Evolutionary conservation across 768 basidiomycete genomes (phyloP).

Genomic region (Saitozyma podzolica): DNA sequence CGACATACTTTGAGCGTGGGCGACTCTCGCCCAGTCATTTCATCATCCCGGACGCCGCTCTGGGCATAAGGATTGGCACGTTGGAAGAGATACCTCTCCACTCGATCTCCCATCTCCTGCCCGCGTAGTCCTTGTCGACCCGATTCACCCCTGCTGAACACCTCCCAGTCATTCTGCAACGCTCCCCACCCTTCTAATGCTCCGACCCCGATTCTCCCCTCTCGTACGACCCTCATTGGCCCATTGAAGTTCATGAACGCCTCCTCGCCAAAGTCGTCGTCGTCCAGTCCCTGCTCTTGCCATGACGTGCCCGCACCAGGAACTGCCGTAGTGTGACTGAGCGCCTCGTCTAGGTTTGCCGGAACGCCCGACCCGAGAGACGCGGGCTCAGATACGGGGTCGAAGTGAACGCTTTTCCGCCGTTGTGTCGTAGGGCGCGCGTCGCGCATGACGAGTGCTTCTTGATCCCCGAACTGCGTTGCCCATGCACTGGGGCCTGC

Average conservation of each 20-base stretch:
- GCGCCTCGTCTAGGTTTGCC: slow-evolving; percentile 31
- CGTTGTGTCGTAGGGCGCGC: slow-evolving; percentile 8
- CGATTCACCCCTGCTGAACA: slow-evolving; percentile 8
- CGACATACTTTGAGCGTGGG: slow-evolving; percentile 27
- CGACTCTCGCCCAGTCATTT: slow-evolving; percentile 13
- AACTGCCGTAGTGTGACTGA: slow-evolving; percentile 19
- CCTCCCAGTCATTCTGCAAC: slow-evolving; percentile 41
- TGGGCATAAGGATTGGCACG: slow-evolving; percentile 42
- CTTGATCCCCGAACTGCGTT: slow-evolving; percentile 25
- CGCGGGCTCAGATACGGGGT: background rate
- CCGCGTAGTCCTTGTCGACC: slow-evolving; percentile 4
- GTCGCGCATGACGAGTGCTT: slow-evolving; percentile 25
- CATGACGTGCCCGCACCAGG: slow-evolving; percentile 26
- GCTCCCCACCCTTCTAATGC: slow-evolving; percentile 33
- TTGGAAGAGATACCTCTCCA: slow-evolving; percentile 47
- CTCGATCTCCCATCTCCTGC: slow-evolving; percentile 18
- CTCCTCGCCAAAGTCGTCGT: slow-evolving; percentile 33
- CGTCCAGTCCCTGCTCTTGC: slow-evolving; percentile 27
- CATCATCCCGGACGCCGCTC: slow-evolving; percentile 9
- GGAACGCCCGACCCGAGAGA: slow-evolving; percentile 24
- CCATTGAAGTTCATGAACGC: slow-evolving; percentile 42
- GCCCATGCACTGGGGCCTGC: background rate
- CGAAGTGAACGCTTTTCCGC: slow-evolving; percentile 40
- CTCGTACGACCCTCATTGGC: slow-evolving; percentile 7
- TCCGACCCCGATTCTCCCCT: slow-evolving; percentile 15